A percentile compares a stretch with the other conserved stretches of the same genome.
phyloP scores from a whole-genome alignment of 2,329 filamentous ascomycete species.

The Capronia coronata region DNA sequence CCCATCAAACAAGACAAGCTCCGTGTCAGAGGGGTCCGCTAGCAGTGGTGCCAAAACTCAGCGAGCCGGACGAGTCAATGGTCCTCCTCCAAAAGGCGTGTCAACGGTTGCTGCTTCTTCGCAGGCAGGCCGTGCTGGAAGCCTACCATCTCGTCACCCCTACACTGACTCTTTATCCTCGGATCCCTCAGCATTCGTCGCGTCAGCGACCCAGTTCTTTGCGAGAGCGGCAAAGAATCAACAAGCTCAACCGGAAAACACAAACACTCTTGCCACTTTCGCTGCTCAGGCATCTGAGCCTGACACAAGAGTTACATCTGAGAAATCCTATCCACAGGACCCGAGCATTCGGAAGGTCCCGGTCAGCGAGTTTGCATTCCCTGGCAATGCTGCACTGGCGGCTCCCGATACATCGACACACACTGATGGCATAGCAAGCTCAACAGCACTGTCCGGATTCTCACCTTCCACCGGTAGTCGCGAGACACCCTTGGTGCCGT shows the following conservation, averaged over 20 bases:
- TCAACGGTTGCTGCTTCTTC: background rate
- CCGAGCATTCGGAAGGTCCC: conserved; percentile 9
- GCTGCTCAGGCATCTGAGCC: background rate
- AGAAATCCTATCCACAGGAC: background rate
- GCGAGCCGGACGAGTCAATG: background rate
- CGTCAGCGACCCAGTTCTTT: background rate
- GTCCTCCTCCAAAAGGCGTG: background rate
- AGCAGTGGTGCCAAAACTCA: background rate
- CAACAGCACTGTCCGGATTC: conserved; percentile 10
- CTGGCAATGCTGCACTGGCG: background rate
- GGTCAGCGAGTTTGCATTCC: conserved; percentile 12
- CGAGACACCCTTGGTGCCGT: background rate
- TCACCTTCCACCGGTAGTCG: background rate
- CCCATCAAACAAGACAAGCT: background rate
- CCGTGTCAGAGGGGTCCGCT: background rate
- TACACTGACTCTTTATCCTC: background rate
- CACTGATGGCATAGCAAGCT: conserved; percentile 18
- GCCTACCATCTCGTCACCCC: background rate
- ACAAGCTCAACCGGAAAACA: background rate
- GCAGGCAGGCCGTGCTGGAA: background rate
- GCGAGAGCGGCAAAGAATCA: background rate
- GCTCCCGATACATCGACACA: conserved; percentile 12
- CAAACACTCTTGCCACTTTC: background rate
- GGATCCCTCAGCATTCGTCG: background rate
- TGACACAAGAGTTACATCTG: background rate